Percentiles rank a stretch among this genome's conserved stretches.
Evolutionary conservation across 768 basidiomycete species (phyloP).

Genomic region (button mushroom (Agaricus bisporus)): DNA sequence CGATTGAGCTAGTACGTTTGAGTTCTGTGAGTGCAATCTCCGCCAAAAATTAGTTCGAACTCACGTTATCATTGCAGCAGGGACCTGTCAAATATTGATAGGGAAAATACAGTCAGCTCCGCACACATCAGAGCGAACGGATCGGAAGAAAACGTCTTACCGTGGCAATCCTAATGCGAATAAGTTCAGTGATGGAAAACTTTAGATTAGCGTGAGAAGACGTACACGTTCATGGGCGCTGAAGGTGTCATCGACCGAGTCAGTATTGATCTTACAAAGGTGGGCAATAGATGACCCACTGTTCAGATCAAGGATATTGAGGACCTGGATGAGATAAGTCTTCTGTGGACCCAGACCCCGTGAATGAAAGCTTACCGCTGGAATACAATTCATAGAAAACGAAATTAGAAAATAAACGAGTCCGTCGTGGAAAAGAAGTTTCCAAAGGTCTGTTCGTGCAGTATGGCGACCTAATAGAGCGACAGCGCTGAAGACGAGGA

Average conservation of each 20-base stretch:
- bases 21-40: neutral
- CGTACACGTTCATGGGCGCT: constrained; percentile 64
- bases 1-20: constrained; percentile 38
- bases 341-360: constrained; percentile 1
- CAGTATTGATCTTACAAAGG: neutral
- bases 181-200: constrained; percentile 3
- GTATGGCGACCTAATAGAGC: constrained; percentile 48
- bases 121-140: neutral
- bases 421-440: constrained; percentile 67
- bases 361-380: constrained; percentile 44
- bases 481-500: constrained; percentile 48
- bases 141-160: constrained; percentile 27
- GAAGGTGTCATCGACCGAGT: neutral
- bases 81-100: constrained; percentile 32
- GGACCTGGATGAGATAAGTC: constrained; percentile 25
- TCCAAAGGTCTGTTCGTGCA: constrained; percentile 56
- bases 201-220: constrained; percentile 11
- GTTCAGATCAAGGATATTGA: constrained; percentile 55
- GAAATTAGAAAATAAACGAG: constrained; percentile 64
- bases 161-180: constrained; percentile 40
- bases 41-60: constrained; percentile 7
- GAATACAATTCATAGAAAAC: constrained; percentile 59
- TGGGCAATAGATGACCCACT: constrained; percentile 30
- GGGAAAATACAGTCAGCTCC: constrained; percentile 9
- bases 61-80: constrained; percentile 62